Evolutionary conservation across 345 rosid genomes (phyloP).

Genomic region (Acer yangbiense): DNA sequence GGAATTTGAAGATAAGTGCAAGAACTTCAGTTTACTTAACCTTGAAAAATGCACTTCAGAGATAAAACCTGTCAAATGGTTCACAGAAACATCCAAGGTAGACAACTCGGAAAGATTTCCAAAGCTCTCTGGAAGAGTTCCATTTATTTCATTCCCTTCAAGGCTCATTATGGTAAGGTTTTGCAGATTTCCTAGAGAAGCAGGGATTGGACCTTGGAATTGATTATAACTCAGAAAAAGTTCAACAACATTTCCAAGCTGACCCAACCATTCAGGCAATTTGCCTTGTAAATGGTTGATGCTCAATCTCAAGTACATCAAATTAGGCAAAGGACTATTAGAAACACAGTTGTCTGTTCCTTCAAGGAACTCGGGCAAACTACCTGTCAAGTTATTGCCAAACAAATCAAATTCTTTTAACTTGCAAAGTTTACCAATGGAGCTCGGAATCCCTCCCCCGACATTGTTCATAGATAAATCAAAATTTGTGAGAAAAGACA

Average conservation of each 20-base stretch:
- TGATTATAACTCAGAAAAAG: conserved; percentile 31
- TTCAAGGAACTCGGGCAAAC: conserved; percentile 33
- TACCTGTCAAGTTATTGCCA: conserved; percentile 41
- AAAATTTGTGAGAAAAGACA: conserved; percentile 34
- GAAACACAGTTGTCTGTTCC: conserved; percentile 27
- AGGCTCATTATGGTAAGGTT: conserved; percentile 30
- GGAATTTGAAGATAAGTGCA: conserved; percentile 38
- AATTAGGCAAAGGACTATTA: conserved; percentile 26
- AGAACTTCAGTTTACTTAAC: conserved; percentile 31
- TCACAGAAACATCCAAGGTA: conserved; percentile 32
- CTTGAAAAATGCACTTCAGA: conserved; percentile 36
- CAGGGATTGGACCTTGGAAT: conserved; percentile 40
- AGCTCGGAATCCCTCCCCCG: conserved; percentile 39
- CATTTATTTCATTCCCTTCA: conserved; percentile 36
- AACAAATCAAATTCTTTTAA: conserved; percentile 34
- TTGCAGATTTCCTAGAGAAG: conserved; percentile 32
- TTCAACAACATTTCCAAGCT: conserved; percentile 28
- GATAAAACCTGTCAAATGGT: conserved; percentile 35
- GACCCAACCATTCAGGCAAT: conserved; percentile 46
- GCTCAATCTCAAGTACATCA: conserved; percentile 32
- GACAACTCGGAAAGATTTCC: conserved; percentile 38
- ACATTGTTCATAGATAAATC: conserved; percentile 29
- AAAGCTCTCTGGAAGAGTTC: conserved; percentile 39
- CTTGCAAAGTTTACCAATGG: conserved; percentile 43
- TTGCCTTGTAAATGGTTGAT: conserved; percentile 31